Conservation (phyloP, 2,329 filamentous ascomycete species). For the Tolypocladium pustulatum region DNA sequence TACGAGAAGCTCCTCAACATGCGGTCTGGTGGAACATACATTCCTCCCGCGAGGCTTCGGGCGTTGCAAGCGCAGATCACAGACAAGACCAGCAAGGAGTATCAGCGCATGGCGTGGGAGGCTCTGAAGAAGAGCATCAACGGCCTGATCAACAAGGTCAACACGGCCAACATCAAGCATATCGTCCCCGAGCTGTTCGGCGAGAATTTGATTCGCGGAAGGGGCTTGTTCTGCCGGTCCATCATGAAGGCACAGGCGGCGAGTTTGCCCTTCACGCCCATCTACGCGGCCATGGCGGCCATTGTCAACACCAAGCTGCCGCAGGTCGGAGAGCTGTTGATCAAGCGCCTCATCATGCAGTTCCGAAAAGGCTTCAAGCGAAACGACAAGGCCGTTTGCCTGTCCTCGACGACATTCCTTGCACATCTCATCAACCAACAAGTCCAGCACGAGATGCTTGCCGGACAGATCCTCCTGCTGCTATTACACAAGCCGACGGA, state of each 20-base stretch:
- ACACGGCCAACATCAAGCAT: slow-evolving; percentile 93
- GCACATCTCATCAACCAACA: slow-evolving; percentile 95
- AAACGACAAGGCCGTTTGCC: slow-evolving; percentile 93
- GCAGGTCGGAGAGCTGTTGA: slow-evolving; percentile 81
- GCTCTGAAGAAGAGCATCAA: slow-evolving; percentile 98
- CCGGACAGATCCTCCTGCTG: slow-evolving; percentile 85
- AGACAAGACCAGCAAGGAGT: slow-evolving; percentile 92
- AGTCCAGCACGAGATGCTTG: slow-evolving; percentile 86
- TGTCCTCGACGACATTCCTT: slow-evolving; percentile 87
- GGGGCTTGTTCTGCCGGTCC: slow-evolving; percentile 86
- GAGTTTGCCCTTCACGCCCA: slow-evolving; percentile 89
- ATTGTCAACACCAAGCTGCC: slow-evolving; percentile 97
- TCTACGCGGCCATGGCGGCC: slow-evolving; percentile 90
- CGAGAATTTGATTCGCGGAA: slow-evolving; percentile 85
- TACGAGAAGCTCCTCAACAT: slow-evolving; percentile 87
- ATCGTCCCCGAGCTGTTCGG: slow-evolving; percentile 94
- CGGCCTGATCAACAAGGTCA: slow-evolving; percentile 98
- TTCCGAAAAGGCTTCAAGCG: slow-evolving; percentile 93
- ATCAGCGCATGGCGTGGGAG: slow-evolving; percentile 98
- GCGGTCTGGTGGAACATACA: slow-evolving; percentile 92
- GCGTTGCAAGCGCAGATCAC: slow-evolving; percentile 95
- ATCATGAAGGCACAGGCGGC: slow-evolving; percentile 99
- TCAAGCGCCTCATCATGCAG: slow-evolving; percentile 77
- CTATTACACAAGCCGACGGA: slow-evolving; percentile 92
- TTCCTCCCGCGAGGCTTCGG: slow-evolving; percentile 80